Evolutionary conservation across 1,284 basidiomycete species (phyloP).

Genomic region (Phaffia rhodozyma): DNA sequence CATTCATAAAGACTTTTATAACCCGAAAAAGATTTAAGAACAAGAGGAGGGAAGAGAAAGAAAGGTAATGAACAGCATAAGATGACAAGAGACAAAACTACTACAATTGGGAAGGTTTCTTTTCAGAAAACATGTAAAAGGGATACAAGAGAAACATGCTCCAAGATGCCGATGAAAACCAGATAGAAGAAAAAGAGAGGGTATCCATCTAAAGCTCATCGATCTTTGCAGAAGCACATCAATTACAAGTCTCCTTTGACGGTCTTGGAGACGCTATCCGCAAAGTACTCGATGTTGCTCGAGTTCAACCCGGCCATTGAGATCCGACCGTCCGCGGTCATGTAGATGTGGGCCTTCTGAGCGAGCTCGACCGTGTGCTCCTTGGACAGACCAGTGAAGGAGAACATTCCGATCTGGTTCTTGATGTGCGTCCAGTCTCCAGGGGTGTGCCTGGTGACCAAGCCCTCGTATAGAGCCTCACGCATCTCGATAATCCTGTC

Average conservation of each 20-base stretch:
- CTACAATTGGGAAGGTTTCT: not conserved
- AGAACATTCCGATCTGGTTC: constrained; percentile 74
- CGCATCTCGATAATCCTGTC: constrained; percentile 95
- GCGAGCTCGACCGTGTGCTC: constrained; percentile 78
- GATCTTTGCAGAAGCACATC: not conserved
- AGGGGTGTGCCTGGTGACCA: constrained; percentile 56
- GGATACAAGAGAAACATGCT: not conserved
- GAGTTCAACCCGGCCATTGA: constrained; percentile 93
- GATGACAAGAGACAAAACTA: not conserved
- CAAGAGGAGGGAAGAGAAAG: not conserved
- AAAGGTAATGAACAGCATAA: not conserved
- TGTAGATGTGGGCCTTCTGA: constrained; percentile 88
- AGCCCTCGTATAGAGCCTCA: constrained; percentile 63
- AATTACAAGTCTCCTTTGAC: constrained; percentile 64
- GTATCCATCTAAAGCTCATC: not conserved
- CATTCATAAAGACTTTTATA: not conserved
- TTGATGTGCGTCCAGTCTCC: constrained; percentile 94
- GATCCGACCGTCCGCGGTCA: constrained; percentile 78
- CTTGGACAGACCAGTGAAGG: constrained; percentile 74
- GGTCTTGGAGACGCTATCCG: constrained; percentile 66
- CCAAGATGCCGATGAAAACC: not conserved
- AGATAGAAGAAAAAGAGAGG: not conserved
- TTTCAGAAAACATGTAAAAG: not conserved
- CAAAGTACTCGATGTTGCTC: constrained; percentile 79
- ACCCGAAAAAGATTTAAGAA: not conserved